Evolutionary conservation across 1,284 basidiomycete species (phyloP), one percentile per base, ranked within the genome.

Genomic region (Boletellus deceptivus): DNA sequence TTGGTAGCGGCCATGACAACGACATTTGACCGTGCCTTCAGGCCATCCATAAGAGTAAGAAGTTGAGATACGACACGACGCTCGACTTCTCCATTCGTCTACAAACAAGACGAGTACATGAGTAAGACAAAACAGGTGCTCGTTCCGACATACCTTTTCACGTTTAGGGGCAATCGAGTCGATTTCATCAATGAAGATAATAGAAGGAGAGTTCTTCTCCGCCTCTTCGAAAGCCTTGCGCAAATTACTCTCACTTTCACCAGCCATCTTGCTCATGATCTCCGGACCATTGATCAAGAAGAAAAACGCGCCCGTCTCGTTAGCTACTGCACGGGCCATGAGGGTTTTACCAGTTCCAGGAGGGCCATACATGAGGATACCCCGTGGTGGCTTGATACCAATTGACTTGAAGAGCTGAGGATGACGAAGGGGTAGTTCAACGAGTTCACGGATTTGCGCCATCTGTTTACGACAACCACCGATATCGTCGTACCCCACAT

Each of bases 1-100:
- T 99, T 99, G 55, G 96, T 99, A 17, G 96, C 97, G 47, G 96
- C 96, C 96, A 99, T 99, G 50, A 99, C 96, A 57, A 99, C 96
- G 48, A 99, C 93, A 69, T 99, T 99, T 40, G 96, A 97, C 53
- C 96, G 93, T 35, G 96, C 93, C 75, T 98, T 98, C 60, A 99
- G 79, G 61, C 96, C 97, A 63, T 99, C 97, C 96, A 99, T 99
- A 62, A 98, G 86, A 3, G 97, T 98, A 41, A 99, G 82, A 14
- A 99, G 82, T 72, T 99, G 96, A 0, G 96, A 98, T 2, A 99
- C 97, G 24, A 99, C 96, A 70, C 97, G 93, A 57, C 97, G 93
- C 74, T 99, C 96, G 70, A 99, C 96, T 77, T 99, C 96, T 65
- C 96, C 96, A 68, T 98, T 98, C 24, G 96, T 98, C 93, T 91